Conservation (phyloP, 805 yeast species). For the Candida koratica region DNA sequence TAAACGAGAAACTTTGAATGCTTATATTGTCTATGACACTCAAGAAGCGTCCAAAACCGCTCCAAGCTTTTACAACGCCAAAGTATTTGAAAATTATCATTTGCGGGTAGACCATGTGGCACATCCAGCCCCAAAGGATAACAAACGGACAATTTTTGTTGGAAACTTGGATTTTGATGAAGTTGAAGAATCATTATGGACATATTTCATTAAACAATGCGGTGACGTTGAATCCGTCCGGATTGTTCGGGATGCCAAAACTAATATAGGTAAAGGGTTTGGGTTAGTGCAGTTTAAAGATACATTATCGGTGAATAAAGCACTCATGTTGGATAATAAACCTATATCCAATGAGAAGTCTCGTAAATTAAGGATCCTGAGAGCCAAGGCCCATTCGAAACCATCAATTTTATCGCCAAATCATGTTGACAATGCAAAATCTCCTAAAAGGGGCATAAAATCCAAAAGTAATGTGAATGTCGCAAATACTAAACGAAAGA, state of each 20-base stretch:
- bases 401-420: conserved; percentile 44
- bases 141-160: conserved; percentile 78
- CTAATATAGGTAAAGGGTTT: conserved; percentile 95
- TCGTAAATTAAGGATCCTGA: conserved; percentile 70
- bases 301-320: conserved; percentile 69
- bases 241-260: conserved; percentile 85
- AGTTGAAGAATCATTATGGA: conserved; percentile 85
- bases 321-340: conserved; percentile 71
- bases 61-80: conserved; percentile 56
- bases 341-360: conserved; percentile 39
- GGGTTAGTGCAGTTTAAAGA: conserved; percentile 91
- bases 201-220: conserved; percentile 53
- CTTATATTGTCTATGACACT: conserved; percentile 75
- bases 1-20: conserved; percentile 76
- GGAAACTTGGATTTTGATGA: conserved; percentile 95
- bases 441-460: conserved; percentile 18
- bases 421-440: conserved; percentile 34
- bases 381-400: conserved; percentile 44
- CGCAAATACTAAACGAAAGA: conserved; percentile 74
- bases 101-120: conserved; percentile 89
- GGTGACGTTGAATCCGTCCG: conserved; percentile 80
- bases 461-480: conserved; percentile 47
- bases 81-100: conserved; percentile 67
- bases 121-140: conserved; percentile 83
- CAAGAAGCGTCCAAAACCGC: conserved; percentile 47